Conservation (phyloP, 164 flowering plant species). For the Vitis rupestris region DNA sequence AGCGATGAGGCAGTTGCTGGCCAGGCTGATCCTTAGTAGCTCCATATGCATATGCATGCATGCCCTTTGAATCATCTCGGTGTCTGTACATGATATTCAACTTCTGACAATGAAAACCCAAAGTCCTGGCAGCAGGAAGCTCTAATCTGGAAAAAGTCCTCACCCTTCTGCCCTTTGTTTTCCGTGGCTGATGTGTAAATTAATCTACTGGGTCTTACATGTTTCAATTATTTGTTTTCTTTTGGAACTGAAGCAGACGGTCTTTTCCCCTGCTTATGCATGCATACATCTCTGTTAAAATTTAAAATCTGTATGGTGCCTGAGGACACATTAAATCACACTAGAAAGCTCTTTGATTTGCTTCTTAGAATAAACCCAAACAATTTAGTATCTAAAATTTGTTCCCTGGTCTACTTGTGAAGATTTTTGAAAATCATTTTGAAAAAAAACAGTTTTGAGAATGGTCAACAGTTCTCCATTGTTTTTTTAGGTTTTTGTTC, state of each 20-base stretch:
- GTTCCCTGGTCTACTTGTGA: too few relatives aligned
- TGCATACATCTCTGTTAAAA: not conserved
- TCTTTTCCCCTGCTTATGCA: not conserved
- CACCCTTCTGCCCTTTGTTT: conserved; percentile 8
- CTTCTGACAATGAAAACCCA: conserved; percentile 12
- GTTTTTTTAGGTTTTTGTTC: too few relatives aligned
- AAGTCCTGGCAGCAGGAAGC: not conserved
- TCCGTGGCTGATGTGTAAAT: conserved; percentile 24
- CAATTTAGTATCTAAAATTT: too few relatives aligned
- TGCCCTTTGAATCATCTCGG: not conserved
- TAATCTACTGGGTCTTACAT: conserved; percentile 14
- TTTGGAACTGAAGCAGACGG: conserved; percentile 2
- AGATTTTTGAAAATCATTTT: too few relatives aligned
- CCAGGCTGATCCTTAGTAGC: conserved; percentile 35
- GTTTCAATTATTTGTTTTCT: conserved; percentile 13
- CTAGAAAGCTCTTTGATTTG: too few relatives aligned
- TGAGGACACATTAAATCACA: too few relatives aligned
- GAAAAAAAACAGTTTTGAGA: too few relatives aligned
- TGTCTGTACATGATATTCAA: conserved; percentile 24
- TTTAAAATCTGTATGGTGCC: too few relatives aligned
- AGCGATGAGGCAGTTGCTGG: conserved; percentile 45
- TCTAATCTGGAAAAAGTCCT: conserved; percentile 16
- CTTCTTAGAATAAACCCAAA: too few relatives aligned
- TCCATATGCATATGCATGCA: not conserved
- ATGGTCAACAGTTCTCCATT: too few relatives aligned